phyloP scores from a whole-genome alignment of 208 protist genomes.

The Trypanosoma lewisi region DNA sequence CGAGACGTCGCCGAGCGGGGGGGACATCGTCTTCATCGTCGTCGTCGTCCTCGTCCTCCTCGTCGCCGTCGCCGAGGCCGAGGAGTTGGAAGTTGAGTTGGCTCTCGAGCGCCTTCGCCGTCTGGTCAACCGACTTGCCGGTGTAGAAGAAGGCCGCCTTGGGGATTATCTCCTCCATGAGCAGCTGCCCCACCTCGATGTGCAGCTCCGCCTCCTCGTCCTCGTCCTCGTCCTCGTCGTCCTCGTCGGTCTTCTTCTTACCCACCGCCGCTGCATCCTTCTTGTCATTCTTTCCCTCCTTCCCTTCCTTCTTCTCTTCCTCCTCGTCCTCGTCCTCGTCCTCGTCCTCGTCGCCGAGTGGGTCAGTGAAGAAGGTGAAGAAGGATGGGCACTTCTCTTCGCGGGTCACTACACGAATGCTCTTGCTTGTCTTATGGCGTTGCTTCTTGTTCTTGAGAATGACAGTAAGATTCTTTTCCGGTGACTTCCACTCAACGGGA shows the following conservation, averaged over 20 bases:
- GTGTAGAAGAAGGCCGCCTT: constrained; percentile 90
- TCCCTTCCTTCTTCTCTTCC: constrained; percentile 16
- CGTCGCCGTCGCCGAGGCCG: constrained; percentile 46
- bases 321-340: constrained; percentile 23
- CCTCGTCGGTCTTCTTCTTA: constrained; percentile 41
- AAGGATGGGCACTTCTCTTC: constrained; percentile 87
- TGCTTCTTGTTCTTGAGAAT: constrained; percentile 89
- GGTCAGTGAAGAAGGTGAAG: constrained; percentile 93
- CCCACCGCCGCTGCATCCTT: no score
- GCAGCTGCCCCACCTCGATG: constrained; percentile 66
- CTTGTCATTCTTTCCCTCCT: constrained; percentile 14
- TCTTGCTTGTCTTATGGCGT: constrained; percentile 81
- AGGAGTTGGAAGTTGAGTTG: constrained; percentile 30
- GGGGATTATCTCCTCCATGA: constrained; percentile 80
- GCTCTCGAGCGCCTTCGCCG: constrained; percentile 34
- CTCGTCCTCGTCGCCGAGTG: constrained; percentile 36
- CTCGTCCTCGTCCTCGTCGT: constrained; percentile 49
- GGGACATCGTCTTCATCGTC: constrained; percentile 30
- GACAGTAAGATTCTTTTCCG: constrained; percentile 81
- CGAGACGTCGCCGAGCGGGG: constrained; percentile 3
- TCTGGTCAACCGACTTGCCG: constrained; percentile 74
- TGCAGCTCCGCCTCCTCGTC: constrained; percentile 67
- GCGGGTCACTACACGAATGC: constrained; percentile 76
- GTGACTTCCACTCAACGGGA: constrained; percentile 79
- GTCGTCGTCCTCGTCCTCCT: constrained; percentile 50